Conservation (phyloP, 1,139 yeast genomes). For the Taphrina confusa region DNA sequence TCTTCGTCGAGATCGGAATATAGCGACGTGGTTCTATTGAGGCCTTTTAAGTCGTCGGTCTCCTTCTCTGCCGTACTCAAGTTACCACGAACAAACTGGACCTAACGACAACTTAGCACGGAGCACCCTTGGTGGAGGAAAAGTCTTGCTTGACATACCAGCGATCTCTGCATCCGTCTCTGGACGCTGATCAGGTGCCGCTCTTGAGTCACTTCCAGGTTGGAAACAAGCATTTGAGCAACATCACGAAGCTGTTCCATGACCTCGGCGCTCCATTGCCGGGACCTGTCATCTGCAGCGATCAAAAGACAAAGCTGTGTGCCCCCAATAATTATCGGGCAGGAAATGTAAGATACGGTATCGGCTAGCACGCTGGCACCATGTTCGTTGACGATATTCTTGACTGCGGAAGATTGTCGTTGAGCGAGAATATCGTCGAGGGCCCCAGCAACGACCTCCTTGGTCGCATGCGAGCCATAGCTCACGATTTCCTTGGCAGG, state of each 20-base stretch:
- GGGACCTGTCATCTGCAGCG: background rate
- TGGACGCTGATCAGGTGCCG: conserved; percentile 12
- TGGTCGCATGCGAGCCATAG: background rate
- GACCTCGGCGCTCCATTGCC: background rate
- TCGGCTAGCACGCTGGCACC: background rate
- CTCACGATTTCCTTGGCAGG: background rate
- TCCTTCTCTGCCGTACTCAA: background rate
- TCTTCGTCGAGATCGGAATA: conserved; percentile 20
- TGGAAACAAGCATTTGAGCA: background rate
- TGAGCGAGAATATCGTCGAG: background rate
- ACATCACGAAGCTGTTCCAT: conserved; percentile 13
- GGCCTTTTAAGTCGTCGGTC: background rate
- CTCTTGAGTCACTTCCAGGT: conserved; percentile 12
- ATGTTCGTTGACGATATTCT: background rate
- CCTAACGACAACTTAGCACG: no score
- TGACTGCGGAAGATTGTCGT: background rate
- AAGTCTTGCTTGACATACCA: no score
- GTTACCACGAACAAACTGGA: conserved; percentile 21
- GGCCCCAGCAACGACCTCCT: background rate
- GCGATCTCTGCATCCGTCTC: conserved; percentile 10
- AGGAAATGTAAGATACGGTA: background rate
- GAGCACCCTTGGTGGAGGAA: no score
- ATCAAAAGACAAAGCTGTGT: background rate
- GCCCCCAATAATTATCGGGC: conserved; percentile 3
- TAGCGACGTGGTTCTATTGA: background rate